Evolutionary conservation across 1,139 yeast genomes (phyloP), one percentile per base, ranked within the genome.

Genomic region (Kodamaea ohmeri): DNA sequence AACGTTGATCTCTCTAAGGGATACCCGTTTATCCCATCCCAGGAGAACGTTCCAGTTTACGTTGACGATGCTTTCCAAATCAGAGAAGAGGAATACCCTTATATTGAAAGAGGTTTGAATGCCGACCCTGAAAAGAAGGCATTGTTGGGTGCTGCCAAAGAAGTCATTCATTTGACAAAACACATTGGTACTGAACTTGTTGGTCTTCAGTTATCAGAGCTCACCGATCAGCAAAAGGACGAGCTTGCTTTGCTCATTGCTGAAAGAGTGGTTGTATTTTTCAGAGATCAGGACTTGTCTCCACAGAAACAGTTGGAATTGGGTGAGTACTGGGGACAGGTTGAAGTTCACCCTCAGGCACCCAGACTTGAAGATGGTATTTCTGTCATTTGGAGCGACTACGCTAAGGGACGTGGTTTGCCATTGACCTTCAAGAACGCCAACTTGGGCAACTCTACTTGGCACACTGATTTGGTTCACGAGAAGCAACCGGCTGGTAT

Each of bases 321-420:
- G 29, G 78, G 76, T 29, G 51, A 63, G 16, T 71, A 69, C 51
- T 69, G 55, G 52, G 77, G 77, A 20, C 64, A 66, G 40, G 67
- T 71, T 28, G 78, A 73, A 48, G 61, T 61, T 17, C 78, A 73
- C 49, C 72, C 78, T 9, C 74, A 68, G 49, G 71, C 63, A 37
- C 67, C 70, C 13, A 50, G 47, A 55, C 48, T 62, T 16, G 61
- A 63, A 6, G 41, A 34, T 14, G 82, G 81, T 24, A 58, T 71
- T 28, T 58, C 76, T 17, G 71, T 71, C n/a, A 69, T 77, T 44
- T 76, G 82, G 82, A 73, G 68, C 40, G 76, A 74, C 20, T 33
- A 39, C 36, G 15, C 13, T 16, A 34, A 33, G 26, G 25, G 28
- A 17, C 36, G 39, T 32, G 42, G 42, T 6, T 32, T 33, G 25